Evolutionary conservation across 2,329 filamentous ascomycete species (phyloP), one percentile per base, ranked within the genome.

Genomic region (Fonsecaea monophora): DNA sequence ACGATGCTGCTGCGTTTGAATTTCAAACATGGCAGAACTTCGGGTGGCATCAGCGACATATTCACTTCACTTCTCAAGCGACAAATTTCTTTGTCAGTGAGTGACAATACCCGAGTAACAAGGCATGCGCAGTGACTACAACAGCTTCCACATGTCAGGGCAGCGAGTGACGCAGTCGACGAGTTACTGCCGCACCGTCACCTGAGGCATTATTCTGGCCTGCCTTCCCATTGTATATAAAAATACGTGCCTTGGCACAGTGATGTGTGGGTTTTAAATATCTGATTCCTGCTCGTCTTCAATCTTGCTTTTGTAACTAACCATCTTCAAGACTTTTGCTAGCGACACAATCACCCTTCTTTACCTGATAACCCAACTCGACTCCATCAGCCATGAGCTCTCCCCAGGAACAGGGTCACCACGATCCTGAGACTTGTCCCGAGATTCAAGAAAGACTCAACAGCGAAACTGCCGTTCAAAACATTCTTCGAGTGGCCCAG

Each of bases 271-370:
- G 32, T 25, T 62, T 64, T 48, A 56, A 38, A 45, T 30, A 18
- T 45, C n/a, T 7, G 15, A 25, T 40, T 42, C 18, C 40, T 21
- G 6, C 15, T 30, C 35, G 7, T 13, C 58, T 38, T 32, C 64
- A 13, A 40, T 21, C 42, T 60, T 30, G 18, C 55, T 25, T 56
- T 54, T 59, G 57, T 61, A 21, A 67, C 65, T 60, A 53, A 57
- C 54, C 48, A 42, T 55, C 53, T 64, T 67, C 53, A 42, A 67
- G 56, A 18, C 38, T 40, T 13, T 42, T 37, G 21, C 6, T 32
- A 10, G 8, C 12, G 12, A 62, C 13, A 21, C 42, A 50, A 58
- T 56, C 42, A 38, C 18, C 30, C 48, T 38, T 37, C 53, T 38
- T 38, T 54, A 18, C 25, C 15, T 5, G 25, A 53, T 34, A 34